These are phyloP conservation scores for Starmerella powellii DNA, from an alignment of 805 yeast genomes.

Conservation along the genomic window DNA sequence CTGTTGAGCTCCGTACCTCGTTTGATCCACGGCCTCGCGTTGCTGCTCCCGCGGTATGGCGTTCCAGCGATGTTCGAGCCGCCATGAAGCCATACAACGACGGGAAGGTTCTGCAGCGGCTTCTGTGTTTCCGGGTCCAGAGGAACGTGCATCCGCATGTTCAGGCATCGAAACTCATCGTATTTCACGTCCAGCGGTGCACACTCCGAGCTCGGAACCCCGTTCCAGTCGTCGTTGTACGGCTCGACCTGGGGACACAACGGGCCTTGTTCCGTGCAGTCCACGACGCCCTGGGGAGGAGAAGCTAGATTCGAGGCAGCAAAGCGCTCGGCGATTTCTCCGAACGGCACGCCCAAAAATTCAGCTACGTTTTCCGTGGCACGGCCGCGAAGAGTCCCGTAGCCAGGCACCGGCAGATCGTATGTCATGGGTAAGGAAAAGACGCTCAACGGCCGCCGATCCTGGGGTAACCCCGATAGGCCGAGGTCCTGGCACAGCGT, in stretches of 20 bases:
- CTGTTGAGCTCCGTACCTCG: conserved; percentile 17
- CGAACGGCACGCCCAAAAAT: conserved; percentile 18
- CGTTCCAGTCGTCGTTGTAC: conserved; percentile 18
- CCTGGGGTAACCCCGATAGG: too few species aligned
- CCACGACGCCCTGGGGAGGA: conserved; percentile 1
- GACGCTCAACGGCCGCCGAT: too few species aligned
- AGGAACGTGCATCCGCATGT: conserved; percentile 24
- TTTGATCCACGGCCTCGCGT: conserved; percentile 24
- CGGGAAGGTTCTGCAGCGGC: conserved; percentile 24
- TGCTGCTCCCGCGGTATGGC: conserved; percentile 24
- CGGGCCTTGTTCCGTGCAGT: conserved; percentile 20
- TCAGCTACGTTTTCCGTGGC: conserved; percentile 7
- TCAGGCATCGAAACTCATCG: conserved; percentile 28
- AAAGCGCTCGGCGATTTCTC: conserved; percentile 10
- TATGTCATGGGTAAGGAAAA: not conserved
- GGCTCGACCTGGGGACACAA: conserved; percentile 19
- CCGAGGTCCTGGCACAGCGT: too few species aligned
- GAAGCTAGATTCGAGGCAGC: conserved; percentile 2
- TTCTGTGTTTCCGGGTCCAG: not conserved
- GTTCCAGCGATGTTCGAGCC: conserved; percentile 31
- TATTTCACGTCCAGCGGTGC: conserved; percentile 16
- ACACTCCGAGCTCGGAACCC: conserved; percentile 13
- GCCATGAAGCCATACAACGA: conserved; percentile 33
- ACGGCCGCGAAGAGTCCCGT: conserved; percentile 12
- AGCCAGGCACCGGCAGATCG: conserved; percentile 4